Percentiles rank a stretch among this genome's conserved stretches.
These are phyloP conservation scores for Fusarium anguioides DNA, from an alignment of 2,329 filamentous ascomycete species.

Conservation along the genomic window DNA sequence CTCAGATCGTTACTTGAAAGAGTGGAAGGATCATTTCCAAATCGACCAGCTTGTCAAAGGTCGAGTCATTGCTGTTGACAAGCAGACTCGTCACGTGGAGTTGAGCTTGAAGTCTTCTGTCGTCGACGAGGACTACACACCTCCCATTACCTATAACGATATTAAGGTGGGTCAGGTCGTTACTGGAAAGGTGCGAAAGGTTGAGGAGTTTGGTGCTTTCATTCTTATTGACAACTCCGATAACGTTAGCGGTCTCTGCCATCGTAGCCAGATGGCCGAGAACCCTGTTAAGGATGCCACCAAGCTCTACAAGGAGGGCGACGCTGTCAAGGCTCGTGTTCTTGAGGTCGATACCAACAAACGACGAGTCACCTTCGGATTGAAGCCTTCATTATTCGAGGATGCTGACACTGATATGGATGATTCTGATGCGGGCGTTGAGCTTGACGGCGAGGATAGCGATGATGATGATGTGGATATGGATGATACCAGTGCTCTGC, in stretches of 20 bases:
- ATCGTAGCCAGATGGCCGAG: slow-evolving; percentile 92
- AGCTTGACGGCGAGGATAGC: slow-evolving; percentile 61
- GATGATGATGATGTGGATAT: slow-evolving; percentile 63
- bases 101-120: slow-evolving; percentile 89
- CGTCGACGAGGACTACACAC: slow-evolving; percentile 81
- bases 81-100: slow-evolving; percentile 76
- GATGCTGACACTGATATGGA: slow-evolving; percentile 67
- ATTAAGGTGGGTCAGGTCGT: slow-evolving; percentile 83
- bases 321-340: slow-evolving; percentile 92
- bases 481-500: slow-evolving; percentile 56
- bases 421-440: slow-evolving; percentile 60
- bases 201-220: slow-evolving; percentile 95
- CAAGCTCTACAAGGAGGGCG: slow-evolving; percentile 89
- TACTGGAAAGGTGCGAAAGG: slow-evolving; percentile 90
- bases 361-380: slow-evolving; percentile 85
- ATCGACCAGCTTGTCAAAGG: slow-evolving; percentile 92
- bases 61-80: slow-evolving; percentile 79
- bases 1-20: slow-evolving; percentile 90
- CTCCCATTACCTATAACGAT: slow-evolving; percentile 79
- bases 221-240: slow-evolving; percentile 87
- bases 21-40: slow-evolving; percentile 92
- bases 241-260: slow-evolving; percentile 93
- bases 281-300: slow-evolving; percentile 83
- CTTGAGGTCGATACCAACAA: slow-evolving; percentile 80
- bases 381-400: slow-evolving; percentile 93